Evolutionary conservation across 108 stramenopile genomes (phyloP).

Genomic region (Cyclostephanos tholiformis): DNA sequence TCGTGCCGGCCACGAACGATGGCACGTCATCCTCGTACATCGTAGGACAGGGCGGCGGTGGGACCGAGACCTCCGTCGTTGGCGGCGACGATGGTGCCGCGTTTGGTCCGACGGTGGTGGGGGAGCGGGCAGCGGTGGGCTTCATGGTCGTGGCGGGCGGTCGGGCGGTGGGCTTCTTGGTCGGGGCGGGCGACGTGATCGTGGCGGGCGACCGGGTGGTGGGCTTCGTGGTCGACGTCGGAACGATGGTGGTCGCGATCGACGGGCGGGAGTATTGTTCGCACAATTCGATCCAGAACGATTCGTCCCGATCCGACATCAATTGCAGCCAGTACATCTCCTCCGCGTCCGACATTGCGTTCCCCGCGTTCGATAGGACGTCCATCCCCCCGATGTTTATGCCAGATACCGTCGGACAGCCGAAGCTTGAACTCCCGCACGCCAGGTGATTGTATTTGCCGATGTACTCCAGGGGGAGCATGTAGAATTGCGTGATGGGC

Average conservation of each 20-base stretch:
- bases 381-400: conserved; percentile 32
- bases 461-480: conserved; percentile 23
- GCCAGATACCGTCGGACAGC: conserved; percentile 34
- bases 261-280: neutral
- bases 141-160: neutral
- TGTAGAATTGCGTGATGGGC: conserved; percentile 17
- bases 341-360: no score
- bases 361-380: no score
- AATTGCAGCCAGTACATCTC: neutral
- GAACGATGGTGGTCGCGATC: neutral
- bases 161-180: neutral
- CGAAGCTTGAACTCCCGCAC: conserved; percentile 34
- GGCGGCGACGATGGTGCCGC: neutral
- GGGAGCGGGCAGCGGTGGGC: neutral
- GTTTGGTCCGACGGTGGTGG: neutral
- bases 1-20: conserved; percentile 7
- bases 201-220: neutral
- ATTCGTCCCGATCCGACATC: conserved; percentile 1
- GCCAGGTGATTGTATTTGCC: conserved; percentile 40
- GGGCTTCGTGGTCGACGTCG: neutral
- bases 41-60: conserved; percentile 9
- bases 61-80: neutral
- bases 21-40: conserved; percentile 2
- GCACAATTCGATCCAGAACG: conserved; percentile 19
- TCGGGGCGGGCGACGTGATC: neutral